Conservation (phyloP, 192 early-diverging fungal species). For the Coemansia sp. region DNA sequence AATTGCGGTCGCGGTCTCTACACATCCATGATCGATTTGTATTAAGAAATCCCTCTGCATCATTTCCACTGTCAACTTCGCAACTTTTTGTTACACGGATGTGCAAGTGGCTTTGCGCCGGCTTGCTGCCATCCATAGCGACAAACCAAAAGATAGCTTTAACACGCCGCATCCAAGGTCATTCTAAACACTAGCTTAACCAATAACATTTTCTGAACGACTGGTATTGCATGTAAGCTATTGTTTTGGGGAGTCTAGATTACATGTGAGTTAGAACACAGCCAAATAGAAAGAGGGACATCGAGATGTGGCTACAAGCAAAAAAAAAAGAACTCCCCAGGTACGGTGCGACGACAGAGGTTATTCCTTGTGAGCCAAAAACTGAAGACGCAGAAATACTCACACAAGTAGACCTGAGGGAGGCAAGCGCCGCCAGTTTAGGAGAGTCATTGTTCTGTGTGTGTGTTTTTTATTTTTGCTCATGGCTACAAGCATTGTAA, state of each 20-base stretch:
- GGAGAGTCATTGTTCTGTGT: constrained; percentile 5
- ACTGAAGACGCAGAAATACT: not conserved
- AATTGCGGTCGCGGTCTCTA: not conserved
- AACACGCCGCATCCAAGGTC: not conserved
- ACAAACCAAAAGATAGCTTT: not conserved
- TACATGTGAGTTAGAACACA: not conserved
- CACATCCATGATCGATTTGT: not conserved
- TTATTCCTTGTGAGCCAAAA: not conserved
- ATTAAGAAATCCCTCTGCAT: not conserved
- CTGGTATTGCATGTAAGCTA: not conserved
- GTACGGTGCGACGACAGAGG: not conserved
- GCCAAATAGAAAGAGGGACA: not conserved
- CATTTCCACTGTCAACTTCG: not conserved
- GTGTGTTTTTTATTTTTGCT: constrained; percentile 1
- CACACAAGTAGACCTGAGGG: constrained; percentile 5
- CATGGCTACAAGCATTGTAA: not conserved
- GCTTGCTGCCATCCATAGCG: not conserved
- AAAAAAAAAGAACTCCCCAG: not conserved
- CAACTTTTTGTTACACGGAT: not conserved
- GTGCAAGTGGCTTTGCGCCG: not conserved
- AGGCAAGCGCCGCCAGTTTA: constrained; percentile 11
- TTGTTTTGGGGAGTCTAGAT: not conserved
- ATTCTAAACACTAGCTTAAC: not conserved
- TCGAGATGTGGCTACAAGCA: not conserved
- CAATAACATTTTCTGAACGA: not conserved